A percentile compares a stretch with the other conserved stretches of the same genome.
Conservation (phyloP, 495 filamentous ascomycete genomes). For the Penicillium odoratum region DNA sequence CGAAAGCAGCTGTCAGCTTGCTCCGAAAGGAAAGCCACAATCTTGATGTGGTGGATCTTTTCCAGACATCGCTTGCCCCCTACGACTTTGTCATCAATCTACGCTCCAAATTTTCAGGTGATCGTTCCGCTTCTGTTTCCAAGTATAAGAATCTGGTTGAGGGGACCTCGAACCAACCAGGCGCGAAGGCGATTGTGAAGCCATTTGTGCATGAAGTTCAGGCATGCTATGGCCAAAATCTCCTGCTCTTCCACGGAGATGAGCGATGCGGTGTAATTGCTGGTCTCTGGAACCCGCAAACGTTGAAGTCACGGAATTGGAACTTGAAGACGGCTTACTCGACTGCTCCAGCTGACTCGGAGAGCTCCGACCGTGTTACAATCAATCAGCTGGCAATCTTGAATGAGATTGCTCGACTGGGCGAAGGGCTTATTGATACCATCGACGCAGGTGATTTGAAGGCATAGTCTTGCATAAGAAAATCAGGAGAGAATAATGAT, state of each 20-base stretch:
- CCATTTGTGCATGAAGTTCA: constrained; percentile 61
- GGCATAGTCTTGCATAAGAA: constrained; percentile 2
- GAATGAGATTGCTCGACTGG: constrained; percentile 68
- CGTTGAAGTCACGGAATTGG: constrained; percentile 52
- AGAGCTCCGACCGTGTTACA: constrained; percentile 42
- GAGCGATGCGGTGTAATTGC: constrained; percentile 60
- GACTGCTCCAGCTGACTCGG: constrained; percentile 52
- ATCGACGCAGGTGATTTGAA: constrained; percentile 28
- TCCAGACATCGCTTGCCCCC: constrained; percentile 65
- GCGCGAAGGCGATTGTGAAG: constrained; percentile 43
- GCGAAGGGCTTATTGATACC: constrained; percentile 42
- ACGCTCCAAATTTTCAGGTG: constrained; percentile 43
- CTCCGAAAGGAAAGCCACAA: constrained; percentile 56
- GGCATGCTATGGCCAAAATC: constrained; percentile 56
- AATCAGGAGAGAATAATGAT: not conserved
- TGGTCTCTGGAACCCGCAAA: constrained; percentile 79
- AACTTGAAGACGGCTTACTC: constrained; percentile 69
- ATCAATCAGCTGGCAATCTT: constrained; percentile 75
- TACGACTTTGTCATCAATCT: constrained; percentile 86
- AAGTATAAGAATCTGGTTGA: constrained; percentile 73
- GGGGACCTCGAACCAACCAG: constrained; percentile 11
- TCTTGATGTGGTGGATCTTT: constrained; percentile 63
- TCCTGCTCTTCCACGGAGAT: constrained; percentile 74
- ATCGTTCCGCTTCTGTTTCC: constrained; percentile 25
- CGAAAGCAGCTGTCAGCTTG: constrained; percentile 65